Percentiles rank a stretch among this genome's conserved stretches.
phyloP scores from a whole-genome alignment of 2,329 filamentous ascomycete species.

The Lachnellula willkommii region DNA sequence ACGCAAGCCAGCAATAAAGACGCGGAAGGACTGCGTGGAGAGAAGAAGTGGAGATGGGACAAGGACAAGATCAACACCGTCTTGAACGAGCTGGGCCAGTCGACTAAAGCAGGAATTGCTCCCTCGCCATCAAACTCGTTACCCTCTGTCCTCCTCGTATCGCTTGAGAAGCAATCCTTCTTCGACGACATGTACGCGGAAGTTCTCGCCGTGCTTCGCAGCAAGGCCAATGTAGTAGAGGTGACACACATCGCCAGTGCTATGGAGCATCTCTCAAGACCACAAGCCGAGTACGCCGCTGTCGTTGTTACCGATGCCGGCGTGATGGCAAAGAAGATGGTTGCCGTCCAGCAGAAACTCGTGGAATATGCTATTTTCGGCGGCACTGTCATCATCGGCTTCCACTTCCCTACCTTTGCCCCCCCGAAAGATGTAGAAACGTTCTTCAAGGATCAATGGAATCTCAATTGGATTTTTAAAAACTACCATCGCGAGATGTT shows the following conservation, averaged over 20 bases:
- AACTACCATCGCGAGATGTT: background rate
- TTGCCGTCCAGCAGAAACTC: slow-evolving; percentile 2
- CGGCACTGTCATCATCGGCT: slow-evolving; percentile 2
- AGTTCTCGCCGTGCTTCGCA: background rate
- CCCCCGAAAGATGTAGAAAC: background rate
- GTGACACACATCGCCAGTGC: background rate
- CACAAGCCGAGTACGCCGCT: background rate
- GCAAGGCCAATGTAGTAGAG: background rate
- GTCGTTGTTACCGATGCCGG: background rate
- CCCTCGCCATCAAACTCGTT: background rate
- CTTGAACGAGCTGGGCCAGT: too few species aligned
- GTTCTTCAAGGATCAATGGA: background rate
- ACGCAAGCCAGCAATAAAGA: slow-evolving; percentile 22
- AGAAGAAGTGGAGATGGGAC: slow-evolving; percentile 22
- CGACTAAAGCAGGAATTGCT: too few species aligned
- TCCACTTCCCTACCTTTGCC: background rate
- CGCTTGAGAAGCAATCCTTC: background rate
- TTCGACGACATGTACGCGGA: background rate
- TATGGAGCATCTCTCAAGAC: background rate
- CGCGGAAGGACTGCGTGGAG: slow-evolving; percentile 21
- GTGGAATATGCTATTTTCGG: background rate
- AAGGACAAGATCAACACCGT: slow-evolving; percentile 2
- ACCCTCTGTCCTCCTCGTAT: background rate
- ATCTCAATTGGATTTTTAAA: background rate
- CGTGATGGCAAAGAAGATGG: background rate